Conservation (phyloP, 345 rosid genomes). For the Populus euphratica region DNA sequence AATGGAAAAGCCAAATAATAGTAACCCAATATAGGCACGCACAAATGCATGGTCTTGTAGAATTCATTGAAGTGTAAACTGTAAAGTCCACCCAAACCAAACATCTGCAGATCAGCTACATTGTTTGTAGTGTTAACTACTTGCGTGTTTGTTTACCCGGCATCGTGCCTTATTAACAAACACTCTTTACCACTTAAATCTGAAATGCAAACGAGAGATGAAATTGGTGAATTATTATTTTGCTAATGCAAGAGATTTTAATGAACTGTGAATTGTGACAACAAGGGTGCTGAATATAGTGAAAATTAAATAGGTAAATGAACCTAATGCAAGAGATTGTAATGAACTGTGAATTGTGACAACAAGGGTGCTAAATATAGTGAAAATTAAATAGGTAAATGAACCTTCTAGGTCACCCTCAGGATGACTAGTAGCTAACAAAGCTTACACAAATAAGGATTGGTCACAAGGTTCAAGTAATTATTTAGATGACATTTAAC, state of each 20-base stretch:
- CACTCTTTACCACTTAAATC: neutral
- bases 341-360: slow-evolving; percentile 20
- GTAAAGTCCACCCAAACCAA: neutral
- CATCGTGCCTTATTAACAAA: no score
- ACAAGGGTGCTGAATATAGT: slow-evolving; percentile 8
- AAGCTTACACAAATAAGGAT: slow-evolving; percentile 30
- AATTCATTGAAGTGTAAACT: neutral
- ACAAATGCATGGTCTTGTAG: neutral
- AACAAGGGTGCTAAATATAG: slow-evolving; percentile 9
- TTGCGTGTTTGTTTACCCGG: no score
- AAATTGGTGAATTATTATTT: neutral
- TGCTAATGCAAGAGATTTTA: neutral
- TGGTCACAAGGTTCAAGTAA: slow-evolving; percentile 7
- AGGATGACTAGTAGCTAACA: slow-evolving; percentile 16
- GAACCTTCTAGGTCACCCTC: slow-evolving; percentile 13
- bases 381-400: neutral
- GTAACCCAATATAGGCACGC: neutral
- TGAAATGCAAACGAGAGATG: neutral
- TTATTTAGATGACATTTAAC: slow-evolving; percentile 27
- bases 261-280: slow-evolving; percentile 19
- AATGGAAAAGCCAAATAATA: neutral
- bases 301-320: neutral
- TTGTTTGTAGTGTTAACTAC: neutral
- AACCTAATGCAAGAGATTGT: neutral
- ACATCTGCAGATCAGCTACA: neutral